Evolutionary conservation across 2,329 filamentous ascomycete genomes (phyloP).

Genomic region (Arthrobotrys iridis): DNA sequence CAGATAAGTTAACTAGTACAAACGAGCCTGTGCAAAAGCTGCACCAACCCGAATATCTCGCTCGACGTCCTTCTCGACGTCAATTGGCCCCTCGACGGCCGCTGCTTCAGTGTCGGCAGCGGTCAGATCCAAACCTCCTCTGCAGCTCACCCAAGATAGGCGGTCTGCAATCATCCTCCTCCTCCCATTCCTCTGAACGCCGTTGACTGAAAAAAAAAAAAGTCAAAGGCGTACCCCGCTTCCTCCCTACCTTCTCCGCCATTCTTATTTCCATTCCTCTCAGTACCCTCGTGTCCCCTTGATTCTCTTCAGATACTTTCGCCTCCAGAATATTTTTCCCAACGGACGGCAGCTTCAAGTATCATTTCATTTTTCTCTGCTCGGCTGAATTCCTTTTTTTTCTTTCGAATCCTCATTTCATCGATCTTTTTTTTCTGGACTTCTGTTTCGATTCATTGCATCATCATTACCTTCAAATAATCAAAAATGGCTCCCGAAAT

Average conservation of each 20-base stretch:
- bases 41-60: constrained; percentile 1
- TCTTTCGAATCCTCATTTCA: constrained; percentile 51
- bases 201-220: no score
- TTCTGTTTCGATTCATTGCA: constrained; percentile 10
- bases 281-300: neutral
- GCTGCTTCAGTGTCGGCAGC: constrained; percentile 21
- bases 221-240: neutral
- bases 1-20: neutral
- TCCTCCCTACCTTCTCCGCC: neutral
- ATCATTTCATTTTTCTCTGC: constrained; percentile 56
- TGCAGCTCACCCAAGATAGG: neutral
- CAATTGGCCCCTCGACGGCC: constrained; percentile 32
- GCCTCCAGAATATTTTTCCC: constrained; percentile 55
- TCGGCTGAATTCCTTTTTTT: constrained; percentile 51
- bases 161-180: neutral
- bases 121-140: neutral
- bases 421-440: constrained; percentile 53
- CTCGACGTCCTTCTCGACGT: constrained; percentile 6
- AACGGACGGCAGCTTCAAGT: constrained; percentile 57
- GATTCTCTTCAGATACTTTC: constrained; percentile 4
- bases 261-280: neutral
- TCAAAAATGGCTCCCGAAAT: constrained; percentile 33
- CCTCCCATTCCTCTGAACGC: neutral
- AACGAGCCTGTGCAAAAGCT: neutral
- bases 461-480: constrained; percentile 10